Percentiles rank a stretch among this genome's conserved stretches.
Conservation (phyloP, 2,329 filamentous ascomycete species). For the Periconia macrospinosa region DNA sequence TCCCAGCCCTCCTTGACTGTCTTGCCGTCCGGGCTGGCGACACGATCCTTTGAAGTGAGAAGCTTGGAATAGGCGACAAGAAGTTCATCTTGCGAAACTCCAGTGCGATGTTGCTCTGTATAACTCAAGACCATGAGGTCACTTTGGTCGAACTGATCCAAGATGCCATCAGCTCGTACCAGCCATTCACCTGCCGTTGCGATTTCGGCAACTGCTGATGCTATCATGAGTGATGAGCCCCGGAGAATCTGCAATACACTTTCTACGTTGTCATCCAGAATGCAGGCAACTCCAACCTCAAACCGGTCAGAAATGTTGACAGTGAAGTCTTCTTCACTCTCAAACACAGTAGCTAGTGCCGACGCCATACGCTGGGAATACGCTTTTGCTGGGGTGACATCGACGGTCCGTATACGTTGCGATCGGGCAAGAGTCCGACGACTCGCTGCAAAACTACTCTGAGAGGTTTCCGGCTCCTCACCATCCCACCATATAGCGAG, state of each 20-base stretch:
- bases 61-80: constrained; percentile 76
- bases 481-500: constrained; percentile 93
- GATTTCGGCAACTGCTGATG: constrained; percentile 78
- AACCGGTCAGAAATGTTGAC: constrained; percentile 75
- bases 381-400: constrained; percentile 61
- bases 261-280: constrained; percentile 81
- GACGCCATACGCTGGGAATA: constrained; percentile 75
- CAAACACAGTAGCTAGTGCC: constrained; percentile 67
- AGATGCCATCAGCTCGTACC: constrained; percentile 53
- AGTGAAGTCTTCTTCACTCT: constrained; percentile 67
- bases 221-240: constrained; percentile 78
- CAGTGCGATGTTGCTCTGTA: constrained; percentile 33
- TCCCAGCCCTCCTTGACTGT: constrained; percentile 75
- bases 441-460: constrained; percentile 49
- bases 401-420: constrained; percentile 49
- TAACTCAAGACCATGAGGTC: constrained; percentile 82
- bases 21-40: constrained; percentile 31
- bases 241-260: constrained; percentile 74
- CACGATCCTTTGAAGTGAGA: constrained; percentile 52
- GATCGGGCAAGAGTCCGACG: constrained; percentile 45
- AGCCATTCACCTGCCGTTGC: constrained; percentile 85
- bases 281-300: constrained; percentile 79
- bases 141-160: constrained; percentile 75
- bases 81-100: constrained; percentile 75
- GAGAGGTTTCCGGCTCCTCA: constrained; percentile 54